Conservation (phyloP, 23 red algal species). For the Gracilariopsis chorda region DNA sequence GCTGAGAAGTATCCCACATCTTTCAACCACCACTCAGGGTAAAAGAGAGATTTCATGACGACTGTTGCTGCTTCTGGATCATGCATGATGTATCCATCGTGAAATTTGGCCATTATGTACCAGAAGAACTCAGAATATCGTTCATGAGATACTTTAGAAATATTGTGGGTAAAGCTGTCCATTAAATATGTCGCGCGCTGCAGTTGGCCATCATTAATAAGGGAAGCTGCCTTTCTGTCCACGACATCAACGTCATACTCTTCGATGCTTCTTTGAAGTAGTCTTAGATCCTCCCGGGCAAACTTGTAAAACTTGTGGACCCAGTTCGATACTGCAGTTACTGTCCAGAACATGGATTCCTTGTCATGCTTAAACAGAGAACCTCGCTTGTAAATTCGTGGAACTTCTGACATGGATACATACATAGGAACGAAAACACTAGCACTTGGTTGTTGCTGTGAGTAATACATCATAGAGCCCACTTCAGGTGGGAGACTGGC, state of each 20-base stretch:
- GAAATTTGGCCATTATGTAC: constrained; percentile 22
- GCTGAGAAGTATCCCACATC: constrained; percentile 55
- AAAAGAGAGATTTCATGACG: constrained; percentile 43
- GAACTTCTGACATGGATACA: constrained; percentile 7
- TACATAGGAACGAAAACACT: constrained; percentile 50
- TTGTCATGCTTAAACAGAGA: constrained; percentile 44
- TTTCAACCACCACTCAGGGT: constrained; percentile 51
- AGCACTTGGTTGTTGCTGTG: constrained; percentile 28
- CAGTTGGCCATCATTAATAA: not conserved
- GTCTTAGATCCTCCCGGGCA: constrained; percentile 2
- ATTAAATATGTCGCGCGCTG: not conserved
- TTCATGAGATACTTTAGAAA: not conserved
- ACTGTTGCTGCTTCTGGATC: not conserved
- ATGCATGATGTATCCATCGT: constrained; percentile 38
- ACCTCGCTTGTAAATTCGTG: not conserved
- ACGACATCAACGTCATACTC: constrained; percentile 6
- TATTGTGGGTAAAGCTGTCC: not conserved
- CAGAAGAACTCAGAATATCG: constrained; percentile 35
- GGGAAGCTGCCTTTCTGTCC: not conserved
- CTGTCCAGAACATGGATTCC: constrained; percentile 57
- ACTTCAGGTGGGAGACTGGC: not conserved
- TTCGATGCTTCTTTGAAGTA: constrained; percentile 17
- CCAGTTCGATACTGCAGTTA: constrained; percentile 52
- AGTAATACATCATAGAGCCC: constrained; percentile 42
- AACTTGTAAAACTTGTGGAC: constrained; percentile 57